Evolutionary conservation across 257 asterid species (phyloP).

Genomic region (Solanum chmielewskii): DNA sequence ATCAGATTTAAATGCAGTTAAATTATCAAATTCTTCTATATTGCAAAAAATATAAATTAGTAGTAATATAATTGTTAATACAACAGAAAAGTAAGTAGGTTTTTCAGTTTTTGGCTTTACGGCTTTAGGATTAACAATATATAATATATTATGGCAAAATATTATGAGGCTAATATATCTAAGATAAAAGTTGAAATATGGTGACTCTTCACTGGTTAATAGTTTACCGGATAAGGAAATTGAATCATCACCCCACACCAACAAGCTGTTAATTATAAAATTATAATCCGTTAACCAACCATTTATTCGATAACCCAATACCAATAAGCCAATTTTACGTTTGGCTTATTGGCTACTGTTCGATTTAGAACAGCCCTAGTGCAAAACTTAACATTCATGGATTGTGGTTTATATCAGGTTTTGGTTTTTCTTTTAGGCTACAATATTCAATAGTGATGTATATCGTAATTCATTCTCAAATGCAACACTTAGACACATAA

Average conservation of each 20-base stretch:
- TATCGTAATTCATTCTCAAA: background rate
- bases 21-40: background rate
- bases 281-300: background rate
- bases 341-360: background rate
- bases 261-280: background rate
- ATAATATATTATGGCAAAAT: background rate
- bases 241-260: background rate
- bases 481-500: background rate
- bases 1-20: background rate
- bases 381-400: background rate
- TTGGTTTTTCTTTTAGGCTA: background rate
- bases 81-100: background rate
- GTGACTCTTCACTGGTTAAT: background rate
- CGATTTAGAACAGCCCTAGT: background rate
- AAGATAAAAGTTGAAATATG: background rate
- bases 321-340: background rate
- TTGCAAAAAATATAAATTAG: background rate
- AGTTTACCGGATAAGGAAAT: background rate
- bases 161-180: background rate
- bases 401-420: background rate
- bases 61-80: background rate
- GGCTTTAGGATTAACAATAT: background rate
- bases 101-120: background rate
- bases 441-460: background rate
- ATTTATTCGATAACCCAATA: background rate